Base-by-base conservation (phyloP, 1,284 basidiomycete species). In the Heterobasidion annosum region DNA sequence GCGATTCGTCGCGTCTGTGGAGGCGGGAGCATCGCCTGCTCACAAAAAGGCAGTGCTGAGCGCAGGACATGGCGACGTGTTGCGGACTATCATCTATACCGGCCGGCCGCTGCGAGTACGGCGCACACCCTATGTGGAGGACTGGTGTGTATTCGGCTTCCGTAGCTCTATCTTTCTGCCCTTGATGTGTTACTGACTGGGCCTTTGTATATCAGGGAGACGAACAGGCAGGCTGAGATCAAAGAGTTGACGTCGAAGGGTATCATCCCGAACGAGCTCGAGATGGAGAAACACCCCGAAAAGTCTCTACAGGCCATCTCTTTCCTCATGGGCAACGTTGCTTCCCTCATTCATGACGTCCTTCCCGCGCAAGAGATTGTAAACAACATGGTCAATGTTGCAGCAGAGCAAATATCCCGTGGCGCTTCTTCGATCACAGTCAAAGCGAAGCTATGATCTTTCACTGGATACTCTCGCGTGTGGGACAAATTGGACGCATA, bases 61-160 rank as follows among this genome's bases (percentile, higher is more conserved):
- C 55, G 82, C 85, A 19, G 74, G 83, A 8, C 83, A 78, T 62
- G 87, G 85, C 54, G 90, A 90, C 66, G 83, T 83, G 9, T 73
- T 85, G 50, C 82, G 82, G 18, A 93, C 93, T 7, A 66, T 93
- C 49, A 94, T 95, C 64, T 94, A 84, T 73, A 89, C 87, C 54
- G 93, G 93, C 19, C 83, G 93, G 34, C 94, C 93, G 10, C 73
- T 97, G 61, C 83, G 92, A 45, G 88, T 95, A 25, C 74, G 83
- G 61, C 82, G 82, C 66, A 92, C 89, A 9, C 82, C 87, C 18
- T 94, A 92, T 66, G 79, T 93, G 56, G 82, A 83, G 34, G 78
- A 86, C 57, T 91, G 89, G 88, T 86, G 57, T 50, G 76, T 5
- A 51, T 50, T 49, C 35, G 15, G 33, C 15, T 25, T 25, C 44